These are phyloP conservation scores for Claviceps pazoutovae DNA, from an alignment of 2,329 filamentous ascomycete genomes.

Conservation along the genomic window DNA sequence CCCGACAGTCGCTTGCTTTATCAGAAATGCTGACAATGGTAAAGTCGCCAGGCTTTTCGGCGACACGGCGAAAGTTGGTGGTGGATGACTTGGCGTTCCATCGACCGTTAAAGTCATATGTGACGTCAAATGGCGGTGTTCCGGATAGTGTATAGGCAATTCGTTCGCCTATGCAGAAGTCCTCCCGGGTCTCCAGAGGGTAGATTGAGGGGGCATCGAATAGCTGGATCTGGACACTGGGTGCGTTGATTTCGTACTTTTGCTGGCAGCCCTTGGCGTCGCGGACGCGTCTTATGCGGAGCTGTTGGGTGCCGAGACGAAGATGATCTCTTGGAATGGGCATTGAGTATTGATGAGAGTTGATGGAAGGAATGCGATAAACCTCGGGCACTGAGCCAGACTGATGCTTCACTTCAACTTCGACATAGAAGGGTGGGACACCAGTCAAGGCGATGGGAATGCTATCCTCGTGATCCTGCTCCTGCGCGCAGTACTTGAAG, in stretches of 20 bases:
- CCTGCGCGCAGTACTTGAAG: constrained; percentile 88
- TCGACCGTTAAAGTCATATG: constrained; percentile 74
- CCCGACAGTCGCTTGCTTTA: constrained; percentile 75
- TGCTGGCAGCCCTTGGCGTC: constrained; percentile 79
- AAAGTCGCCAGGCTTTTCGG: constrained; percentile 81
- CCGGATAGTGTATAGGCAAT: constrained; percentile 86
- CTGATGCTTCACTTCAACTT: constrained; percentile 88
- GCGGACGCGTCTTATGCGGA: constrained; percentile 79
- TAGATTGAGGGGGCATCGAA: constrained; percentile 89
- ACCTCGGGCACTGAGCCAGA: constrained; percentile 66
- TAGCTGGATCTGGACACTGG: constrained; percentile 78
- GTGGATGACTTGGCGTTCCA: constrained; percentile 67
- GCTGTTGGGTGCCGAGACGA: constrained; percentile 75
- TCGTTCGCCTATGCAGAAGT: constrained; percentile 93
- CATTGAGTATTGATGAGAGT: constrained; percentile 59
- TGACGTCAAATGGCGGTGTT: constrained; percentile 81
- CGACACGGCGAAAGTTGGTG: constrained; percentile 83
- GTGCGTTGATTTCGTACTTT: constrained; percentile 54
- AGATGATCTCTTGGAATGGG: constrained; percentile 74
- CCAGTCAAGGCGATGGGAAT: constrained; percentile 81
- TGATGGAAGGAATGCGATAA: constrained; percentile 68
- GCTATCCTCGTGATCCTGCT: constrained; percentile 66
- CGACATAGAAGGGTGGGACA: constrained; percentile 73
- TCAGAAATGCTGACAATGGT: constrained; percentile 78
- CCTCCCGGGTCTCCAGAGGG: constrained; percentile 65